Base-by-base conservation (phyloP, 257 asterid species). In the Ilex aquifolium region DNA sequence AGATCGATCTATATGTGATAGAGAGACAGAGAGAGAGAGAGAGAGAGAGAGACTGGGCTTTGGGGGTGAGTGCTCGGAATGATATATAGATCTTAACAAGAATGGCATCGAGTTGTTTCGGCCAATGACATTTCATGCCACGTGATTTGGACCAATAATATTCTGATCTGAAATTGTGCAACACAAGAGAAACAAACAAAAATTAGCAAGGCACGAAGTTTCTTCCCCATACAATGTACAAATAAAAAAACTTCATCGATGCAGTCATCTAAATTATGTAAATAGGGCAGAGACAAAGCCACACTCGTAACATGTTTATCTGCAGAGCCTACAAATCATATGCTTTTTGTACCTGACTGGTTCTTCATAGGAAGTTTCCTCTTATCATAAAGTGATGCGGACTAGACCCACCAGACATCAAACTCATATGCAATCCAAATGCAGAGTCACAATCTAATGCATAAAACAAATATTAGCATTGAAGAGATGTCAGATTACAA, bases 61-160 rank as follows among this genome's bases (percentile, higher is more conserved):
- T 53, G 4, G 13, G 42, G 2, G 42, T 2, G 42, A 4, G 42
- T 21, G 14, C 4, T 10, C 6, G 52, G 15, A 2, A 10, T 7
- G 31, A 59, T 81, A 70, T 70, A 83, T 65, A 76, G 87, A 86
- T 74, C 81, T 39, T 31, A 65, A 21, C 8, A 36, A 36, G 42
- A 36, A 2, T 36, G 42, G 73, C 32, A 74, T 75, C 76, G 83
- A 59, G 74, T 68, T 69, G 82, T 75, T 53, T 77, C 76, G 46
- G 76, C 96, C 96, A 89, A 89, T 89, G 62, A 67, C 44, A 68
- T 72, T 61, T 61, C 64, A 14, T 14, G 72, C 32, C 81, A 64
- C 74, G 67, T 60, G 76, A 61, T 44, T 10, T 31, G n/a, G 58
- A 48, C 79, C 63, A 74, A 77, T 77, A 4, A 4, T 0, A 14